Evolutionary conservation across 202 grass and related monocot species (phyloP), one percentile per base, ranked within the genome.

Genomic region (Zizania palustris): DNA sequence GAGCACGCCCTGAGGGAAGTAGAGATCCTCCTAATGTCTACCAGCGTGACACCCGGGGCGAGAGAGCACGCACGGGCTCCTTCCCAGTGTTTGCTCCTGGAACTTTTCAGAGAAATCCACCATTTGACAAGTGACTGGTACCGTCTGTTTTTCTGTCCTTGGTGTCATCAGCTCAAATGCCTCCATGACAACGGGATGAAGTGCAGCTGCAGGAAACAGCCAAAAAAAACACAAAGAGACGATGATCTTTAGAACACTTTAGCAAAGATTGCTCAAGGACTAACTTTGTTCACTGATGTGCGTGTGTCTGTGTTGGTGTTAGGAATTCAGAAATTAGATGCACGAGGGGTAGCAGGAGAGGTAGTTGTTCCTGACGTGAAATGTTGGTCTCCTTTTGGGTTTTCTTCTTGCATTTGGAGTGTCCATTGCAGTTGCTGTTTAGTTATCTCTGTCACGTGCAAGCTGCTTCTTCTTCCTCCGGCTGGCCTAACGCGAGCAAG

Each of bases 31-130:
- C 91, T 19, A 85, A 86, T 81, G 51, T 53, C 22, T 74, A 74
- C 38, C 83, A 83, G n/a, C 86, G 79, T 7, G 78, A 66, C 22
- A 64, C 56, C 45, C 69, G 76, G 33, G 89, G 85, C 0, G 87
- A 87, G 89, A 82, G 80, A 73, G 77, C 46, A 1, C 69, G 82
- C 3, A 84, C 55, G 0, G 92, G 91, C 10, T 92, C 91, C 42
- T 69, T 99, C 72, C 96, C 96, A 2, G 75, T 99, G 19, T 99
- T 96, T 85, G 75, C 73, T 54, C 96, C 92, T 0, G 88, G 92
- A 22, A 70, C 67, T 22, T 85, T 90, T 50, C 91, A 88, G 74
- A 87, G 56, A 77, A 96, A 83, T 8, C 85, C 65, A 22, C 83
- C 64, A 36, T 81, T 81, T 74, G 90, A 81, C 72, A 87, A 88